Percentiles rank a stretch among this genome's conserved stretches.
phyloP scores from a whole-genome alignment of 352 stramenopile species.

The Elongisporangium anandrum region DNA sequence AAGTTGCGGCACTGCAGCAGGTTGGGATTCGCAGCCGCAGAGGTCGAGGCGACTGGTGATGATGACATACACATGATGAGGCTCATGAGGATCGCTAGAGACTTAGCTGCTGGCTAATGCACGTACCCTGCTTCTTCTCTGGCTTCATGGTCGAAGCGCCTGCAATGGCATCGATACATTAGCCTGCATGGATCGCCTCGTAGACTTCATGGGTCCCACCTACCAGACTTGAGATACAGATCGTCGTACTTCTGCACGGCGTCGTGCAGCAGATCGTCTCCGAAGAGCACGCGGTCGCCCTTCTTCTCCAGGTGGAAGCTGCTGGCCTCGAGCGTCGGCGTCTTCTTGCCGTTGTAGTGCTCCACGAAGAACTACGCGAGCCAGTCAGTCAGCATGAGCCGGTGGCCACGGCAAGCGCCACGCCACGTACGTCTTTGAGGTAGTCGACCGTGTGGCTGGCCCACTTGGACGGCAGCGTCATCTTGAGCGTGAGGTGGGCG shows the following conservation, averaged over 20 bases:
- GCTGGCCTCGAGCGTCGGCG: slow-evolving; percentile 42
- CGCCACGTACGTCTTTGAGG: slow-evolving; percentile 58
- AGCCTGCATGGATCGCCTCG: too few species aligned
- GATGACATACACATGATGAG: background rate
- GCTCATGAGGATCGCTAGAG: too few species aligned
- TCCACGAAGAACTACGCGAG: slow-evolving; percentile 80
- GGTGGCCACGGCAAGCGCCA: background rate
- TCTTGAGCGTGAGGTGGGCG: slow-evolving; percentile 79
- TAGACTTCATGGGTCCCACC: background rate
- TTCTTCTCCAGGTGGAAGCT: slow-evolving; percentile 76
- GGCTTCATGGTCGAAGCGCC: slow-evolving; percentile 52
- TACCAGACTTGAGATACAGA: slow-evolving; percentile 72
- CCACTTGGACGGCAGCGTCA: slow-evolving; percentile 87
- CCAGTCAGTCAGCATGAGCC: background rate
- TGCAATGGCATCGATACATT: background rate
- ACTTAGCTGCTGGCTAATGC: too few species aligned
- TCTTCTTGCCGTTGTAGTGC: slow-evolving; percentile 89
- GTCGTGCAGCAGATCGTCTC: slow-evolving; percentile 74
- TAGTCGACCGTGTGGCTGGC: slow-evolving; percentile 76
- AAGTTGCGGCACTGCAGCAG: slow-evolving; percentile 86
- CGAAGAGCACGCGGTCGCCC: slow-evolving; percentile 37
- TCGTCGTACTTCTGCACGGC: slow-evolving; percentile 85
- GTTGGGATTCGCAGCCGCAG: slow-evolving; percentile 21
- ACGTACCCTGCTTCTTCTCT: slow-evolving; percentile 32
- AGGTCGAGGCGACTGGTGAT: slow-evolving; percentile 9